A percentile compares a stretch with the other conserved stretches of the same genome.
These are phyloP conservation scores for Ceratocystis diversiconidia DNA, from an alignment of 2,329 filamentous ascomycete genomes.

Conservation along the genomic window DNA sequence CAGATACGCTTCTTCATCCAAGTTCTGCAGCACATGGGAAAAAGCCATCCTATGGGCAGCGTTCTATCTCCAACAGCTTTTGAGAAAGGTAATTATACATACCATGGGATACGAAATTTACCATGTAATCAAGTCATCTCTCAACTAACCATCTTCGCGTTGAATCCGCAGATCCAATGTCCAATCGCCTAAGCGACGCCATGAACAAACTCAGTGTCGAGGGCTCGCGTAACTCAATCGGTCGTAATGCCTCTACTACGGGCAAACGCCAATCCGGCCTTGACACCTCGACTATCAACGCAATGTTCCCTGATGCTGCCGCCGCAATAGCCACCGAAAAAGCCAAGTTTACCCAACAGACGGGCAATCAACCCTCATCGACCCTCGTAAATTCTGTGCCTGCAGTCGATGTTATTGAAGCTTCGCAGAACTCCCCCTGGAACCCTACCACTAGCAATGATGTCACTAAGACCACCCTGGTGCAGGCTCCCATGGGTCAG, in stretches of 20 bases:
- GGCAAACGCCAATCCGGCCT: slow-evolving; percentile 85
- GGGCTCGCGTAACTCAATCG: slow-evolving; percentile 71
- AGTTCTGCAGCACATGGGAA: slow-evolving; percentile 96
- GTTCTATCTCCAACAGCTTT: slow-evolving; percentile 90
- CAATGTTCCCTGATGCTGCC: slow-evolving; percentile 97
- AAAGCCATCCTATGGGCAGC: slow-evolving; percentile 92
- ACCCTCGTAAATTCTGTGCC: slow-evolving; percentile 71
- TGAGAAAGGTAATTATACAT: slow-evolving; percentile 60
- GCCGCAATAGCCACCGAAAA: slow-evolving; percentile 98
- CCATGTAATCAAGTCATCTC: neutral
- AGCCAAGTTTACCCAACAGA: slow-evolving; percentile 91
- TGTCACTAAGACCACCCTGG: slow-evolving; percentile 56
- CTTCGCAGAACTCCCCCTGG: slow-evolving; percentile 70
- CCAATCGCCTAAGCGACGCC: slow-evolving; percentile 83
- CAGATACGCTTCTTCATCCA: slow-evolving; percentile 99
- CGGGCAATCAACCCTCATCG: slow-evolving; percentile 74
- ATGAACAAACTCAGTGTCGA: slow-evolving; percentile 92
- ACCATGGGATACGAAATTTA: too few species aligned
- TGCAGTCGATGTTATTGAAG: slow-evolving; percentile 42
- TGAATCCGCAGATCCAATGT: slow-evolving; percentile 67
- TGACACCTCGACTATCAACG: slow-evolving; percentile 84
- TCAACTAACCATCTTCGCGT: slow-evolving; percentile 18
- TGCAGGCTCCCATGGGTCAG: slow-evolving; percentile 81
- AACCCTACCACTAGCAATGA: slow-evolving; percentile 36
- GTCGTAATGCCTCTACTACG: slow-evolving; percentile 63